These are phyloP conservation scores for Dryas drummondii DNA, from an alignment of 306 rosid species.

Conservation along the genomic window DNA sequence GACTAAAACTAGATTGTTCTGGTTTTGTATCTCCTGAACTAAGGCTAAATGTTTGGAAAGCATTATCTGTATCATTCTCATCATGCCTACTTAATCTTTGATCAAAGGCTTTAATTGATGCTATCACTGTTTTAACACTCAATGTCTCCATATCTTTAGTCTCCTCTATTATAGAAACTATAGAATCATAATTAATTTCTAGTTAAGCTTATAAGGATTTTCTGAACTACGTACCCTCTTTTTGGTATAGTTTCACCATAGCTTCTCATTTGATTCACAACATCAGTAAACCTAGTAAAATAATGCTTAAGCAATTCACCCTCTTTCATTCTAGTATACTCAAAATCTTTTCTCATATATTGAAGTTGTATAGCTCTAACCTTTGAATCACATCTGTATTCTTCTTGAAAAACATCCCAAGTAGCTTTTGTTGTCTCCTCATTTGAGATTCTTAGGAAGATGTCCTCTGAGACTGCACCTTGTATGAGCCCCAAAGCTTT, in stretches of 20 bases:
- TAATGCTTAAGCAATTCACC: neutral
- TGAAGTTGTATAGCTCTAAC: constrained; percentile 2
- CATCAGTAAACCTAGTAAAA: neutral
- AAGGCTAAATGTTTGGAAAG: neutral
- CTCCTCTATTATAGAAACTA: neutral
- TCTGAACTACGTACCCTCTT: neutral
- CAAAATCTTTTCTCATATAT: neutral
- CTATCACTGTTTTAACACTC: neutral
- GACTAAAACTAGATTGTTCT: neutral
- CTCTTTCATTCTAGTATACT: neutral
- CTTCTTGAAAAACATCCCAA: neutral
- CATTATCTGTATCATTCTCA: neutral
- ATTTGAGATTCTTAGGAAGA: neutral
- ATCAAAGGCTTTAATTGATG: neutral
- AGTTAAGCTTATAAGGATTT: neutral
- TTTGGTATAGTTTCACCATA: neutral
- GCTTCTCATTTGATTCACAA: neutral
- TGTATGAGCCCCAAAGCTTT: neutral
- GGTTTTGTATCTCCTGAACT: neutral
- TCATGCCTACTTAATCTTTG: neutral
- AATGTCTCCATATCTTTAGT: neutral
- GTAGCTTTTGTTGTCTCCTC: neutral
- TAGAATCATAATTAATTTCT: neutral
- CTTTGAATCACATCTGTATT: too few relatives aligned
- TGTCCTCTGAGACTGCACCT: neutral